Evolutionary conservation across 371 early-diverging fungal genomes (phyloP).

Genomic region (Massospora cicadina): DNA sequence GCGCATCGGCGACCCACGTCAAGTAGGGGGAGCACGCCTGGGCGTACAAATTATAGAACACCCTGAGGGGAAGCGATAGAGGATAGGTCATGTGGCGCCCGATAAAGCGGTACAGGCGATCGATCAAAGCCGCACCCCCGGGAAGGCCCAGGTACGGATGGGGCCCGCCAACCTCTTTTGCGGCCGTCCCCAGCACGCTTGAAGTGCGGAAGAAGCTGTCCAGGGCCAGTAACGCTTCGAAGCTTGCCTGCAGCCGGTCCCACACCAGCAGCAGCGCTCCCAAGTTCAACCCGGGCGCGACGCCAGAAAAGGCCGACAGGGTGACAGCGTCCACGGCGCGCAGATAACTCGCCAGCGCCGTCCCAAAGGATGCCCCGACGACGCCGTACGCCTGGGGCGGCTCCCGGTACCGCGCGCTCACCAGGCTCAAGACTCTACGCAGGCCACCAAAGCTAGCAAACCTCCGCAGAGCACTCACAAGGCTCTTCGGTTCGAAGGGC

Average conservation of each 20-base stretch:
- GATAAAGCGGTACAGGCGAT: background rate
- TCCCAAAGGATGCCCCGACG: background rate
- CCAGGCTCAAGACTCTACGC: background rate
- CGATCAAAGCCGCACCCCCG: background rate
- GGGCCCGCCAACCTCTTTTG: too few species aligned
- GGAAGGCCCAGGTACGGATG: background rate
- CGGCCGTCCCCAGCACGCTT: background rate
- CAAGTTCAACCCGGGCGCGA: background rate
- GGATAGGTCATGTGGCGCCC: background rate
- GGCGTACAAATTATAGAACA: background rate
- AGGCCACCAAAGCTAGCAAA: background rate
- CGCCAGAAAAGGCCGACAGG: background rate
- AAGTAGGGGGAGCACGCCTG: background rate
- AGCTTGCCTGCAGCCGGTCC: background rate
- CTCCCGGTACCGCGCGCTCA: background rate
- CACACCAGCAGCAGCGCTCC: background rate
- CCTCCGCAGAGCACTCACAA: background rate
- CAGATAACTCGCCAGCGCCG: background rate
- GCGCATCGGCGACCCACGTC: background rate
- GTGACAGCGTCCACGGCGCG: background rate
- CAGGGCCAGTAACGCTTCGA: background rate
- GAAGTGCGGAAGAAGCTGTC: background rate
- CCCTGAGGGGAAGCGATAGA: background rate
- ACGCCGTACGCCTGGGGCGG: background rate
- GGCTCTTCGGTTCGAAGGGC: background rate